Base-by-base conservation (phyloP, 2,329 filamentous ascomycete species). In the Neofusicoccum sp. region DNA sequence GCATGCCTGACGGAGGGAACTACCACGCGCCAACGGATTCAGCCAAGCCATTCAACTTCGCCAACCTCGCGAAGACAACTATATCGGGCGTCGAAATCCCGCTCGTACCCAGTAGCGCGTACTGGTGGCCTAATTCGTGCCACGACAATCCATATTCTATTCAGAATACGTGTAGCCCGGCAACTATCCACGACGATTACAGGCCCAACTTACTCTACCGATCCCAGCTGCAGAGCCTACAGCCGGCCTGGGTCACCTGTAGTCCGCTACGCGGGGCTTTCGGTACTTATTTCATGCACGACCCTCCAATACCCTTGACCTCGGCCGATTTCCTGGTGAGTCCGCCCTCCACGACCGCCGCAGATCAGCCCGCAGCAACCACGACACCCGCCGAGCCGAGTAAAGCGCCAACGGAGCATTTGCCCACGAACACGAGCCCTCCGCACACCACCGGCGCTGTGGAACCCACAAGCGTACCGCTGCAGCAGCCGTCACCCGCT, bases 61-160 rank as follows among this genome's bases (percentile, higher is more conserved):
- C 33, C 34, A 38, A 53, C 49, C 49, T 53, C 9, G 49, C 49
- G 31, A 38, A 53, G 12, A 53, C 49, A 16, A 53, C 49, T 2
- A 33, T 53, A 3, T 6, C 9, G 7, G 49, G 36, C 33, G 11
- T 11, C 33, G 49, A 26, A 12, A 38, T 38, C 49, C 49, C 49
- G 33, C 49, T 53, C 16, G 49, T 53, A 20, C 49, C 49, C 49
- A 38, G 33, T 33, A 38, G 33, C 49, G 49, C 49, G 31, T 53
- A 53, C 49, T 53, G 49, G 49, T 53, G 36, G 33, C 49, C 49
- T 8, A 53, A 53, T 31, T 53, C 49, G 33, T 53, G 49, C 49
- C 6, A 6, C 3, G 49, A 53, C 34, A 38, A 40, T 33, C 49
- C 49, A 12, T 28, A n/a, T 31, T 2, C 16, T 9, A 28, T 49